A percentile compares a stretch with the other conserved stretches of the same genome.
phyloP scores from a whole-genome alignment of 495 filamentous ascomycete species.

The Neurospora hispaniola region DNA sequence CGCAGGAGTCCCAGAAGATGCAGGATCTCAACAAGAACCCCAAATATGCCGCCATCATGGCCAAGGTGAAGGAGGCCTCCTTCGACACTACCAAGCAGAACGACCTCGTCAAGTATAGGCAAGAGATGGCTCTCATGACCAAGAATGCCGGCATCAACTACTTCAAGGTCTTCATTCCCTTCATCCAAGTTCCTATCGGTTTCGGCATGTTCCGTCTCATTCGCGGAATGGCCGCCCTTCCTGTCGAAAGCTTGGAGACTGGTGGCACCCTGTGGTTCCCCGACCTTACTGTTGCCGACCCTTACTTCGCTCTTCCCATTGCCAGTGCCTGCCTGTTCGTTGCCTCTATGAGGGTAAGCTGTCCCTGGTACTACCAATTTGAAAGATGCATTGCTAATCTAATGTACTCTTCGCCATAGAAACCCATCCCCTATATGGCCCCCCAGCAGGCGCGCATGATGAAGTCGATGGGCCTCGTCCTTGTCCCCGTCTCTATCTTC shows the following conservation, averaged over 20 bases:
- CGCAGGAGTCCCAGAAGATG: conserved; percentile 48
- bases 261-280: conserved; percentile 68
- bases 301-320: conserved; percentile 61
- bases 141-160: conserved; percentile 41
- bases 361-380: neutral
- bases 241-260: conserved; percentile 63
- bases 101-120: conserved; percentile 28
- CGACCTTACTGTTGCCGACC: conserved; percentile 71
- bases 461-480: conserved; percentile 41
- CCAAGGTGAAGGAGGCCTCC: conserved; percentile 36
- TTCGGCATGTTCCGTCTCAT: conserved; percentile 73
- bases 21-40: conserved; percentile 39
- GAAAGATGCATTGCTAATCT: neutral
- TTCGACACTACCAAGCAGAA: conserved; percentile 27
- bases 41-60: conserved; percentile 37
- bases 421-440: conserved; percentile 25
- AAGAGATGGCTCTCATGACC: conserved; percentile 40
- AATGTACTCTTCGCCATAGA: conserved; percentile 6
- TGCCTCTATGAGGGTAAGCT: conserved; percentile 47
- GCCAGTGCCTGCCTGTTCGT: conserved; percentile 39
- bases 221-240: conserved; percentile 60
- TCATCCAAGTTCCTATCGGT: conserved; percentile 59
- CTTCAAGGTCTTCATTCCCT: conserved; percentile 43
- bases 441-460: conserved; percentile 28
- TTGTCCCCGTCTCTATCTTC: conserved; percentile 51